Evolutionary conservation across 352 stramenopile genomes (phyloP), one percentile per base, ranked within the genome.

Genomic region (Phytopythium cucurbitacearum): DNA sequence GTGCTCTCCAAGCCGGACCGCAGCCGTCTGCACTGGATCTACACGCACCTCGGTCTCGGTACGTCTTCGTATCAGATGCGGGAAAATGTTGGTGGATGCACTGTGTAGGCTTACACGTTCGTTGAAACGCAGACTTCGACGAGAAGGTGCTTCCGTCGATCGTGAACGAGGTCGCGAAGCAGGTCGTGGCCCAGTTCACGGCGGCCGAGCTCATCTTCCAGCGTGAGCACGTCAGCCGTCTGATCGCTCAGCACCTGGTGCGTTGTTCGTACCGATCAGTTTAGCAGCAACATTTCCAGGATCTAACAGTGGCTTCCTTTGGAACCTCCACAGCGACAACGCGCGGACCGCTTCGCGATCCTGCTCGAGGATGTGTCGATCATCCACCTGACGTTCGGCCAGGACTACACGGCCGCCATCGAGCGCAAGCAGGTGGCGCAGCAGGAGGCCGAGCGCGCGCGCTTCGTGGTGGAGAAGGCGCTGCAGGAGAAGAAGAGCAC

Each of bases 391-490:
- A 91, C 86, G 37, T 99, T 99, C 82, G 97, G 94, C 51, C 71
- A 94, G 54, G 98, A 99, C 70, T 99, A 99, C 83, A 98, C 96
- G 45, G 94, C 91, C 34, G 97, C 97, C 55, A 98, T 99, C 63
- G 98, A 99, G 81, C 93, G 94, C 39, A 99, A 99, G 85, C 97
- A 99, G 81, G 97, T 99, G 57, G 97, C 97, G 5, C 97, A 99
- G 81, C 98, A 99, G 85, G 98, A 99, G 46, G 96, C 97, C 28
- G 97, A 99, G 69, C 89, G 97, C 61, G 96, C 97, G 33, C 97
- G 97, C 56, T 99, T 99, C 81, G 73, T 99, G 47, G 98, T 99
- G 34, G 88, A 99, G 67, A 95, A 97, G 65, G 97, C 98, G 9
- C 76, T 97, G 33, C 97, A 99, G 76, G 98, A 99, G 80, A 99